A percentile compares a stretch with the other conserved stretches of the same genome.
These are phyloP conservation scores for Drosera capensis DNA, from an alignment of 148 eudicot genomes.

Conservation along the genomic window DNA sequence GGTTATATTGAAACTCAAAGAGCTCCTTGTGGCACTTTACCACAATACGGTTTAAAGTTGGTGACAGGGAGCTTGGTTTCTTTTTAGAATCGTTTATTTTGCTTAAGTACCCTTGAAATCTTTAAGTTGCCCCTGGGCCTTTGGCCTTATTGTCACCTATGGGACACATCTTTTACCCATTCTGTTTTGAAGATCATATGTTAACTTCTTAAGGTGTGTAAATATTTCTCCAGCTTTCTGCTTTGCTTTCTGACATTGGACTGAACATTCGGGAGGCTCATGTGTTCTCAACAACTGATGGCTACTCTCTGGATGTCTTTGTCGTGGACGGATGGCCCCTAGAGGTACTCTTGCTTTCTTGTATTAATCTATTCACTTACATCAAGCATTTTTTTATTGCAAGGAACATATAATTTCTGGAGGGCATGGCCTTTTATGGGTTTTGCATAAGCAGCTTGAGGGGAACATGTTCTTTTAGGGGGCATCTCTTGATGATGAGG, in stretches of 20 bases:
- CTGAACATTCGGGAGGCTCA: constrained; percentile 98
- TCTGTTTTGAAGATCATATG: background rate
- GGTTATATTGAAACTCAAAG: too few species aligned
- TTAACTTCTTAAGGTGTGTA: constrained; percentile 8
- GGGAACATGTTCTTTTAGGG: too few species aligned
- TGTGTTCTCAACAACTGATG: constrained; percentile 88
- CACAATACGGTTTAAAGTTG: too few species aligned
- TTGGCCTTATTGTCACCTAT: background rate
- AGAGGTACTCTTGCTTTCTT: constrained; percentile 43
- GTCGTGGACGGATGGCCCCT: constrained; percentile 92
- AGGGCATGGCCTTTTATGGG: too few species aligned
- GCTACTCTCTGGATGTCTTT: constrained; percentile 90
- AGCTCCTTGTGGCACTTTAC: too few species aligned
- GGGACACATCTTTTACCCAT: background rate
- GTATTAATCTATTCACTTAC: background rate
- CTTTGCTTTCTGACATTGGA: constrained; percentile 87
- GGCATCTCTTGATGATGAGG: too few species aligned
- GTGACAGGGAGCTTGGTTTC: background rate
- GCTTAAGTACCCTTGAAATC: background rate
- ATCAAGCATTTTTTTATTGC: background rate
- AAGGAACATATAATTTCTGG: background rate
- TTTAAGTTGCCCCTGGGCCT: background rate
- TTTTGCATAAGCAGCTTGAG: too few species aligned
- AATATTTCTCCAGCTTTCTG: constrained; percentile 59
- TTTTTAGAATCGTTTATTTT: background rate